phyloP scores from a whole-genome alignment of 768 basidiomycete species.

The Rhodocollybia butyracea region DNA sequence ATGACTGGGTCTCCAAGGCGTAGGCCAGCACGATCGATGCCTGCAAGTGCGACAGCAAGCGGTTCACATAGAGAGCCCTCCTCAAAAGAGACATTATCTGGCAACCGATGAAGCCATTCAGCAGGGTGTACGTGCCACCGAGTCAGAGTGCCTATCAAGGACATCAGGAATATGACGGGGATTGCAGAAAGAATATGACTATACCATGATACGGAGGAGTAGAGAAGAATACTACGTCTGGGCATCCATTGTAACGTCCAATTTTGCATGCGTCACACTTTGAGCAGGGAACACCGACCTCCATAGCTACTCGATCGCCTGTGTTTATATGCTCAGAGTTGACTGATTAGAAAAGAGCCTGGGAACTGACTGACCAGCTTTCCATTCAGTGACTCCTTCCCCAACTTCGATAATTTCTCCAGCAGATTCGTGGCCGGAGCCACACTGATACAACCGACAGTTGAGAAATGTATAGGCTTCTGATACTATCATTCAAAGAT shows the following conservation, averaged over 20 bases:
- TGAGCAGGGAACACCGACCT: slow-evolving; percentile 67
- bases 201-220: slow-evolving; percentile 67
- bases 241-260: slow-evolving; percentile 65
- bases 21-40: slow-evolving; percentile 61
- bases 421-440: slow-evolving; percentile 69
- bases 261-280: slow-evolving; percentile 60
- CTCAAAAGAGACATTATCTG: slow-evolving; percentile 59
- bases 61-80: slow-evolving; percentile 70
- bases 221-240: slow-evolving; percentile 61
- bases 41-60: slow-evolving; percentile 63
- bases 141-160: slow-evolving; percentile 49
- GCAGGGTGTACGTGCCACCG: slow-evolving; percentile 68
- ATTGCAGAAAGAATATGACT: not conserved
- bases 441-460: slow-evolving; percentile 38
- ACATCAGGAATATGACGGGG: not conserved
- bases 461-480: not conserved
- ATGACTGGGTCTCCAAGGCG: slow-evolving; percentile 63
- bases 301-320: slow-evolving; percentile 69
- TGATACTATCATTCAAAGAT: slow-evolving; percentile 1
- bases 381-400: slow-evolving; percentile 65
- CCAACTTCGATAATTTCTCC: slow-evolving; percentile 64
- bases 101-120: slow-evolving; percentile 65
- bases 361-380: slow-evolving; percentile 37
- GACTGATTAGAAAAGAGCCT: not conserved
- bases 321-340: not conserved